Percentiles rank a stretch among this genome's conserved stretches.
phyloP scores from a whole-genome alignment of 345 rosid species.

The Nephelium lappaceum region DNA sequence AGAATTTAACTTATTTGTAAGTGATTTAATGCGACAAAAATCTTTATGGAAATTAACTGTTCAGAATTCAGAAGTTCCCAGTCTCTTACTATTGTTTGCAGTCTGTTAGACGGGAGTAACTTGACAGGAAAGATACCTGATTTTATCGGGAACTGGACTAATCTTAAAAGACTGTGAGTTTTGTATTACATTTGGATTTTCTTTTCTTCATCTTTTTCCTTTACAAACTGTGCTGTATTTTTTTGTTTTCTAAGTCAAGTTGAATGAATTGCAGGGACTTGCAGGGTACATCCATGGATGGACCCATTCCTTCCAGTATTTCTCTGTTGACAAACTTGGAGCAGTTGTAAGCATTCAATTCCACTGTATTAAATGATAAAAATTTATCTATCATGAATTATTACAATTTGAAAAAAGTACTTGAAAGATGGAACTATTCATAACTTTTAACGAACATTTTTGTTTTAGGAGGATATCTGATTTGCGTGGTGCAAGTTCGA shows the following conservation, averaged over 20 bases:
- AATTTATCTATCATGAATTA: background rate
- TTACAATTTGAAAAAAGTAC: background rate
- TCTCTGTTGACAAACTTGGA: constrained; percentile 53
- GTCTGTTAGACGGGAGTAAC: constrained; percentile 76
- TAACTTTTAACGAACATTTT: background rate
- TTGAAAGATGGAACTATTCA: background rate
- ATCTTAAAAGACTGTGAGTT: constrained; percentile 60
- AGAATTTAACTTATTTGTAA: constrained; percentile 76
- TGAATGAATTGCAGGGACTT: constrained; percentile 48
- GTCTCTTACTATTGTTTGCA: constrained; percentile 29
- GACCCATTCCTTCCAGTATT: constrained; percentile 77
- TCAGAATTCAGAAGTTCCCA: background rate
- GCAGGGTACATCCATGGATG: constrained; percentile 86
- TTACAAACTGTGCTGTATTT: no score
- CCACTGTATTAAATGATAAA: background rate
- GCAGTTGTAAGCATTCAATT: constrained; percentile 53
- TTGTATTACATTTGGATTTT: background rate
- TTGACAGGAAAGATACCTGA: constrained; percentile 79
- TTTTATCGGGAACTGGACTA: constrained; percentile 84
- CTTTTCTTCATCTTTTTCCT: background rate
- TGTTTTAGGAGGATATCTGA: constrained; percentile 68
- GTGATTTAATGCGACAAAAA: constrained; percentile 21
- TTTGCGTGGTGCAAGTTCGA: constrained; percentile 50
- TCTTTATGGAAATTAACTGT: background rate
- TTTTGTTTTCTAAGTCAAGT: background rate